phyloP scores from a whole-genome alignment of 2,329 filamentous ascomycete species.

The Epichloe gansuensis region DNA sequence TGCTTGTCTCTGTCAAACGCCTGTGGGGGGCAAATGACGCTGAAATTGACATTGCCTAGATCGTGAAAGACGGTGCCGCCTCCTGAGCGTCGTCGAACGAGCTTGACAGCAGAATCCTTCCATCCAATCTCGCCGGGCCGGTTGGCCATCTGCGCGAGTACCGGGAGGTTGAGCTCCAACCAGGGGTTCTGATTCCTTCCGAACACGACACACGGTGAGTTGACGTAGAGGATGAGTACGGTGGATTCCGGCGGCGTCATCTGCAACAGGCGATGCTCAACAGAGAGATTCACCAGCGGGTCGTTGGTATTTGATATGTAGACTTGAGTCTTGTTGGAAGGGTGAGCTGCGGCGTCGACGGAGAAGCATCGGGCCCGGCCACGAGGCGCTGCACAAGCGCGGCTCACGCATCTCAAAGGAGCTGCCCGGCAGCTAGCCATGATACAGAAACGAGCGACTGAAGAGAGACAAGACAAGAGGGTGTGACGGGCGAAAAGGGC shows the following conservation, averaged over 20 bases:
- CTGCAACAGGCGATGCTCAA: slow-evolving; percentile 82
- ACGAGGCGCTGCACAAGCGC: background rate
- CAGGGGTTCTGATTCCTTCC: slow-evolving; percentile 97
- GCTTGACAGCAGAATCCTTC: slow-evolving; percentile 27
- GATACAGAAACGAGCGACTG: background rate
- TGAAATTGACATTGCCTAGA: slow-evolving; percentile 85
- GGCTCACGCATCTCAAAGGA: background rate
- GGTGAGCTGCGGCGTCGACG: slow-evolving; percentile 25
- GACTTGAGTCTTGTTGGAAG: slow-evolving; percentile 45
- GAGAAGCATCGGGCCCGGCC: slow-evolving; percentile 17
- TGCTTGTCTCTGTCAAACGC: slow-evolving; percentile 75
- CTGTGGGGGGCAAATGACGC: slow-evolving; percentile 71
- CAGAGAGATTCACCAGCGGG: slow-evolving; percentile 82
- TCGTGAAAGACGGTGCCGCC: slow-evolving; percentile 95
- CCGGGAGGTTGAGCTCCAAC: slow-evolving; percentile 69
- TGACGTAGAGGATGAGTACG: slow-evolving; percentile 78
- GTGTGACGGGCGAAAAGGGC: background rate
- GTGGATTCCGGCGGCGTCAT: slow-evolving; percentile 58
- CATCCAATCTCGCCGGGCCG: slow-evolving; percentile 12
- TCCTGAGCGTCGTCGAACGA: slow-evolving; percentile 76
- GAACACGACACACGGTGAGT: slow-evolving; percentile 76
- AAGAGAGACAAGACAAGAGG: background rate
- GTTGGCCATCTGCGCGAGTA: slow-evolving; percentile 29
- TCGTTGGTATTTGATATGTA: slow-evolving; percentile 58
- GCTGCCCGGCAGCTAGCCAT: background rate